A percentile compares a stretch with the other conserved stretches of the same genome.
These are phyloP conservation scores for Thraustochytrium sp. DNA, from an alignment of 352 stramenopile species.

Conservation along the genomic window DNA sequence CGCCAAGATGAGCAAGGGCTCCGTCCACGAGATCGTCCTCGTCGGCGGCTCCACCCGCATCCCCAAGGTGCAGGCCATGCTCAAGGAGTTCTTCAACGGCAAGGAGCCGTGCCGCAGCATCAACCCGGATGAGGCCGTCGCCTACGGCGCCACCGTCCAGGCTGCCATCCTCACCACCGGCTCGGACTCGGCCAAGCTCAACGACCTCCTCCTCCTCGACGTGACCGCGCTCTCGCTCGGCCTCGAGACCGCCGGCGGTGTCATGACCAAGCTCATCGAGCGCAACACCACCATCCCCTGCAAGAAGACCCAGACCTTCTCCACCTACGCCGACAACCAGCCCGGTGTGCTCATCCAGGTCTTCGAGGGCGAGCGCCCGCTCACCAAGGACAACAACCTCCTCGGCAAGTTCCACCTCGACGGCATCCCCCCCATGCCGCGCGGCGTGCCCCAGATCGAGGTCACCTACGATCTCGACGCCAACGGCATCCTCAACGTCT, in stretches of 20 bases:
- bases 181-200: slow-evolving; percentile 63
- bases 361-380: slow-evolving; percentile 96
- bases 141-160: slow-evolving; percentile 91
- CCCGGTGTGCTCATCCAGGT: slow-evolving; percentile 84
- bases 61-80: slow-evolving; percentile 89
- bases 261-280: slow-evolving; percentile 99
- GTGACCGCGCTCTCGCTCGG: slow-evolving; percentile 93
- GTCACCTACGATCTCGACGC: slow-evolving; percentile 83
- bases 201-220: slow-evolving; percentile 94
- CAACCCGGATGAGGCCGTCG: slow-evolving; percentile 97
- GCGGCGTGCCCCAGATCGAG: slow-evolving; percentile 82
- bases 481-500: slow-evolving; percentile 57
- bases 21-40: slow-evolving; percentile 97
- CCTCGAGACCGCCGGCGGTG: slow-evolving; percentile 95
- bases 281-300: slow-evolving; percentile 94
- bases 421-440: slow-evolving; percentile 86
- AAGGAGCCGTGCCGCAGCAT: slow-evolving; percentile 83
- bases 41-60: slow-evolving; percentile 97
- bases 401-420: slow-evolving; percentile 98
- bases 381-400: slow-evolving; percentile 98
- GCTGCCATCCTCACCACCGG: slow-evolving; percentile 86
- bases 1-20: slow-evolving; percentile 84
- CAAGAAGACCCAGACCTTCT: slow-evolving; percentile 98
- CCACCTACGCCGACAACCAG: slow-evolving; percentile 98
- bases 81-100: slow-evolving; percentile 97